Conservation (phyloP, 805 yeast genomes). For the Komagataella ulmi region DNA sequence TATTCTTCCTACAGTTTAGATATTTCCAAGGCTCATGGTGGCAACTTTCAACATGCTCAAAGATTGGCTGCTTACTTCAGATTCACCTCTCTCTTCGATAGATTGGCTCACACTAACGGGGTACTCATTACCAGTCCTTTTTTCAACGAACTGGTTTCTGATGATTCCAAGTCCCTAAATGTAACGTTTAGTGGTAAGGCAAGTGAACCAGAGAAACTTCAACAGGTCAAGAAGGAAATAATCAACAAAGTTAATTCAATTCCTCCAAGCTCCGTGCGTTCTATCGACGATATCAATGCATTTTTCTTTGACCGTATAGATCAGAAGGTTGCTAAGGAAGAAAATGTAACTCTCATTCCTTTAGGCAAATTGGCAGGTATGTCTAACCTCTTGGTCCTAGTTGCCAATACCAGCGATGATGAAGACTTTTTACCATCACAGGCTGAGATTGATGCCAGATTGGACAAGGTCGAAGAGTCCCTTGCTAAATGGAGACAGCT, state of each 20-base stretch:
- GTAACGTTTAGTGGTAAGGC: neutral
- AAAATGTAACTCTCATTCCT: slow-evolving; percentile 45
- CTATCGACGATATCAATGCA: slow-evolving; percentile 52
- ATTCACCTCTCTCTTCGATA: slow-evolving; percentile 32
- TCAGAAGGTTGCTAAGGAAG: slow-evolving; percentile 25
- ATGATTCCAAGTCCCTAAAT: slow-evolving; percentile 24
- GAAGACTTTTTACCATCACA: slow-evolving; percentile 66
- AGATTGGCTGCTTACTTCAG: slow-evolving; percentile 56
- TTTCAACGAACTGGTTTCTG: slow-evolving; percentile 27
- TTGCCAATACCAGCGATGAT: slow-evolving; percentile 28
- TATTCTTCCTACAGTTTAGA: slow-evolving; percentile 59
- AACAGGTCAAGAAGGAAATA: slow-evolving; percentile 55
- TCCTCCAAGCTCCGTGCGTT: slow-evolving; percentile 50
- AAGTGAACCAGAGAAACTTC: slow-evolving; percentile 15
- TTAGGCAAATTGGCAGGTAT: slow-evolving; percentile 35
- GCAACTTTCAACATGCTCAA: slow-evolving; percentile 63
- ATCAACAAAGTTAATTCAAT: slow-evolving; percentile 62
- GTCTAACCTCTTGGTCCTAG: slow-evolving; percentile 36
- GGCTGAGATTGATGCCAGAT: slow-evolving; percentile 40
- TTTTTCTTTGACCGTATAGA: slow-evolving; percentile 39
- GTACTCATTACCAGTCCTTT: slow-evolving; percentile 37
- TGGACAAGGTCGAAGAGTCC: slow-evolving; percentile 39
- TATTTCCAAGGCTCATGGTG: slow-evolving; percentile 82
- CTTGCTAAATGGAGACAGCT: slow-evolving; percentile 46
- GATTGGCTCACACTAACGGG: slow-evolving; percentile 24